Evolutionary conservation across 768 basidiomycete species (phyloP), one percentile per base, ranked within the genome.

Genomic region (Rhodotorula toruloides): DNA sequence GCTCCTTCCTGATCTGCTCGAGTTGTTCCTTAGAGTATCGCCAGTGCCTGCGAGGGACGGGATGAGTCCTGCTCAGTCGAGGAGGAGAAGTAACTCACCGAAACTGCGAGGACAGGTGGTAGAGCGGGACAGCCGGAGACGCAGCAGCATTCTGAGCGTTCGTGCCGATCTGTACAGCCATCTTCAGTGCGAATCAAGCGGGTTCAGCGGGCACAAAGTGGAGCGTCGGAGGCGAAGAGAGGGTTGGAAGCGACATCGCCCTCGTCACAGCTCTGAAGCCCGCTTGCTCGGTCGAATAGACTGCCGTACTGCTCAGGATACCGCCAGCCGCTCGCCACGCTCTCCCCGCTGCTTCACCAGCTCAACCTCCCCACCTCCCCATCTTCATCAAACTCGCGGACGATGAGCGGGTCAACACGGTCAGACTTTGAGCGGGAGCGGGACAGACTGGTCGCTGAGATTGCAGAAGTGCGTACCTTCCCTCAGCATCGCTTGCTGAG

Each of bases 21-120:
- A 99, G 83, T 60, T 84, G 80, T 52, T 85, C 82, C 21, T 81
- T 79, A 0, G 92, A 91, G 77, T 87, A 96, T 56, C 92, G 81
- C 96, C 96, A 99, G 76, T 92, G 85, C 61, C 81, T 84, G 78
- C 16, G 22, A 46, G 34, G 22, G 22, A 16, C 14, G 4, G 21
- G 44, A 27, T n/a, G 17, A 29, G 34, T 21, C 2, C 27, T 25
- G 2, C n/a, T 32, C 21, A 48, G 34, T 21, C 32, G 19, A 6
- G 16, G 43, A 10, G 29, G 25, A 1, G 54, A 11, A 40, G 13
- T 7, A 39, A 25, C 69, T 44, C 6, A 63, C 69, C 65, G 43
- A 54, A 40, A 70, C 54, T 70, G 69, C 9, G 64, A 66, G 8
- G 69, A 70, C 37, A 52, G 69, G 44, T 57, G 57, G 39, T 56